Evolutionary conservation across 2,329 filamentous ascomycete genomes (phyloP).

Genomic region (Sodiomyces alkalinus): DNA sequence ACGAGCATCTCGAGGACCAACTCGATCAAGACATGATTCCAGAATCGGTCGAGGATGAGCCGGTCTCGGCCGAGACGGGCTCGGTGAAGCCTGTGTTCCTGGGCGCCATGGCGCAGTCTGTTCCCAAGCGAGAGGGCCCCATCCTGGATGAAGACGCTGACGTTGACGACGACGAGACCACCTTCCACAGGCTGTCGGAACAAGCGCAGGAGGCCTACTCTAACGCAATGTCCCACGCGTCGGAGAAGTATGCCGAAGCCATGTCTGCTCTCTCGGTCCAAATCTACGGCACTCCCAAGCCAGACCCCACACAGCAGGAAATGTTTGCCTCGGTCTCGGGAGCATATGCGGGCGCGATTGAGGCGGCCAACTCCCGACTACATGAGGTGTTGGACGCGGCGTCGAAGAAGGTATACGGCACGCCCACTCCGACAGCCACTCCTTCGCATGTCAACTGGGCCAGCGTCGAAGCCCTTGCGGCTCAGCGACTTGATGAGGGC

Average conservation of each 20-base stretch:
- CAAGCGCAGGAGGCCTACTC: slow-evolving; percentile 45
- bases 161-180: slow-evolving; percentile 11
- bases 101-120: slow-evolving; percentile 34
- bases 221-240: slow-evolving; percentile 48
- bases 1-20: slow-evolving; percentile 3
- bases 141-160: slow-evolving; percentile 33
- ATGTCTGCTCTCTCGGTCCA: slow-evolving; percentile 52
- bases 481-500: slow-evolving; percentile 55
- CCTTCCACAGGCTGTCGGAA: slow-evolving; percentile 20
- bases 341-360: slow-evolving; percentile 51
- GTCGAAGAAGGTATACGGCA: slow-evolving; percentile 32
- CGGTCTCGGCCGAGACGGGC: slow-evolving; percentile 13
- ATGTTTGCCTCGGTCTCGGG: slow-evolving; percentile 53
- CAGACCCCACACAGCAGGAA: slow-evolving; percentile 42
- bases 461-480: slow-evolving; percentile 47
- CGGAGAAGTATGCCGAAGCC: slow-evolving; percentile 53
- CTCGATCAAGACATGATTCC: slow-evolving; percentile 12
- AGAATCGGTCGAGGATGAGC: slow-evolving; percentile 12
- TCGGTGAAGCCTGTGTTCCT: slow-evolving; percentile 31
- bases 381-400: slow-evolving; percentile 38
- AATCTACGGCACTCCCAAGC: slow-evolving; percentile 53
- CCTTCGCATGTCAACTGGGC: slow-evolving; percentile 30
- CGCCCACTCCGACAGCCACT: slow-evolving; percentile 25
- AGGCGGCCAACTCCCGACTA: slow-evolving; percentile 43
- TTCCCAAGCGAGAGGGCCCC: slow-evolving; percentile 26